Evolutionary conservation across 129 eudicot genomes (phyloP), one percentile per base, ranked within the genome.

Genomic region (Artemisia argyi): DNA sequence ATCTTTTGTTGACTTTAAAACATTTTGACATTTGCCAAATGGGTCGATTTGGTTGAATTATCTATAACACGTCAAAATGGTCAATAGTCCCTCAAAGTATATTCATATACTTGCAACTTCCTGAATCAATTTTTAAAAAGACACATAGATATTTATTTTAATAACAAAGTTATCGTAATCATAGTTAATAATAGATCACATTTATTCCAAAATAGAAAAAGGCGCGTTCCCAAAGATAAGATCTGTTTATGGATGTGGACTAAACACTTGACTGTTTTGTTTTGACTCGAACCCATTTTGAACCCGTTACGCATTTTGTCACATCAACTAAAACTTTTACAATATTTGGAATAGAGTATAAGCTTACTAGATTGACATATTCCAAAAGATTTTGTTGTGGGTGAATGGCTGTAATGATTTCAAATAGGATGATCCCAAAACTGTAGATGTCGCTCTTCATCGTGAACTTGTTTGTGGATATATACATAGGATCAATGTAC

Each of bases 351-450:
- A 71, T 13, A 14, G 60, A 52, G 42, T 71, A 42, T 22, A 16
- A 32, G 77, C 89, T 84, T 85, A 95, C 99, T 62, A 95, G 96
- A 82, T 95, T 90, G 74, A 95, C 88, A 65, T 88, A 95, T 64
- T 95, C 99, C 87, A 95, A 71, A 70, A 95, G 84, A 87, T 95
- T 95, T 64, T 95, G 96, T 56, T 95, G 97, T n/a, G 99, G 97
- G 72, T 90, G 97, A 61, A 95, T 95, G 83, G 97, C 96, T n/a
- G 97, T 88, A 62, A 95, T 90, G 80, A 95, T 91, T 81, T 95
- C 99, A 68, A 90, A 95, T 71, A 95, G 81, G 73, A 95, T 90
- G 75, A 95, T 73, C 46, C 99, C 99, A 14, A 95, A 90, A 78
- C 99, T 95, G 76, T 88, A 95, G 70, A 91, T 89, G 81, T 95